A percentile compares a stretch with the other conserved stretches of the same genome.
These are phyloP conservation scores for Cornus florida DNA, from an alignment of 148 eudicot species.

Conservation along the genomic window DNA sequence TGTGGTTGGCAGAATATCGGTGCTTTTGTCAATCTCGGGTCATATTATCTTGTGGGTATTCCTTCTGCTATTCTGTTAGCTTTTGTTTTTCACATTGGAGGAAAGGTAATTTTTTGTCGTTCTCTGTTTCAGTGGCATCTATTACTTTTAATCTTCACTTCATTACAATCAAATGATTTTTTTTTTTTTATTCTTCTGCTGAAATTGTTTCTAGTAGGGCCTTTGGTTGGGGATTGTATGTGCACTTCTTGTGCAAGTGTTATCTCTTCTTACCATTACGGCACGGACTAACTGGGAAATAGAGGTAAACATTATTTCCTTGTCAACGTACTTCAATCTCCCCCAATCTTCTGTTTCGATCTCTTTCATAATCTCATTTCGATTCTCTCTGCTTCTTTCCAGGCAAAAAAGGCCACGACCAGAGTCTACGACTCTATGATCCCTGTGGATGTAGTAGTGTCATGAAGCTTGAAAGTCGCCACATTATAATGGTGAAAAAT, in stretches of 20 bases:
- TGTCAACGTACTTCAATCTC: background rate
- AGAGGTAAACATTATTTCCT: constrained; percentile 32
- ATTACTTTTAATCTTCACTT: background rate
- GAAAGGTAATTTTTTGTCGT: constrained; percentile 43
- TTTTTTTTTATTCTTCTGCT: too few relatives aligned
- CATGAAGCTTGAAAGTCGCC: constrained; percentile 21
- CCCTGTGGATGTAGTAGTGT: constrained; percentile 28
- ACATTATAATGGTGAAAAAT: too few relatives aligned
- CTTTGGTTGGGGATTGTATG: constrained; percentile 76
- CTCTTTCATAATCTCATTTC: background rate
- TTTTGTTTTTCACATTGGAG: constrained; percentile 63
- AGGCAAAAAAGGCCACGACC: constrained; percentile 52
- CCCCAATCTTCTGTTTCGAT: too few relatives aligned
- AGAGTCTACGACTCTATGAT: constrained; percentile 39
- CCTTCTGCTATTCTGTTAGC: constrained; percentile 66
- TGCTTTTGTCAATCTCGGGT: constrained; percentile 69
- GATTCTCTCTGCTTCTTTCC: background rate
- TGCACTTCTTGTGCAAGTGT: constrained; percentile 59
- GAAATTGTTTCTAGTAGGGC: constrained; percentile 28
- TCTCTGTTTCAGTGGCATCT: background rate
- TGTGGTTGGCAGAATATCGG: constrained; percentile 83
- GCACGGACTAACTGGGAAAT: constrained; percentile 53
- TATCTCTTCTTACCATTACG: constrained; percentile 39
- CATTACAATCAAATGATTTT: background rate
- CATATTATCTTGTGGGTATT: constrained; percentile 74